phyloP scores from a whole-genome alignment of 208 protist genomes.

The Leishmania major region DNA sequence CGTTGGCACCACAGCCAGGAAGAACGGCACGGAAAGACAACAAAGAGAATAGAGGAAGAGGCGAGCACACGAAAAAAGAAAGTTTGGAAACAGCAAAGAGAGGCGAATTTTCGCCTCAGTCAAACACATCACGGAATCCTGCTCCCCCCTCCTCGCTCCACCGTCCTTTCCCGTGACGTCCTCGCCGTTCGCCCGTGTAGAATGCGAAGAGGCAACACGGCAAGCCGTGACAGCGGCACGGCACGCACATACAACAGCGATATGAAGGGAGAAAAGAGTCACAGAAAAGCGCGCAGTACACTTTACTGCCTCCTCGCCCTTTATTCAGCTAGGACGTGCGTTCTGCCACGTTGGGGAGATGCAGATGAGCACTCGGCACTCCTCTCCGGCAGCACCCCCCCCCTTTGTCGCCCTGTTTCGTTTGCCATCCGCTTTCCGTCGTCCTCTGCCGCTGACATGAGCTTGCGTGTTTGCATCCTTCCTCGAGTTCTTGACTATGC shows the following conservation, averaged over 20 bases:
- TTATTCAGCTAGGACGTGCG: no score
- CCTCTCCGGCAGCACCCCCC: not conserved
- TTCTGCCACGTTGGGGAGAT: not conserved
- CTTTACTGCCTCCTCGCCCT: no score
- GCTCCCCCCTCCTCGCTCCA: no score
- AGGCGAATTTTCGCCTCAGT: not conserved
- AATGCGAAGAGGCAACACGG: not conserved
- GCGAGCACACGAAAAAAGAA: not conserved
- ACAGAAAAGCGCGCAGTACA: not conserved
- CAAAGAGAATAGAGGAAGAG: not conserved
- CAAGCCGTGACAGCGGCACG: not conserved
- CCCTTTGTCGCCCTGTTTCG: not conserved
- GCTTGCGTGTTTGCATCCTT: not conserved
- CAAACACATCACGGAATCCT: no score
- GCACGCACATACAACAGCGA: not conserved
- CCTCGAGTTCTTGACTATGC: not conserved
- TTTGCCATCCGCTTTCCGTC: not conserved
- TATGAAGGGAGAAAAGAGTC: not conserved
- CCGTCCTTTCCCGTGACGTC: not conserved
- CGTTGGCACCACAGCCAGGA: not conserved
- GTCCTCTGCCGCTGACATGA: not conserved
- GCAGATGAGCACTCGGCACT: not conserved
- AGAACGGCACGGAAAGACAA: not conserved
- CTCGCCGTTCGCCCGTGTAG: not conserved
- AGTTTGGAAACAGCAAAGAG: not conserved